phyloP scores from a whole-genome alignment of 768 basidiomycete genomes.

The Lyophyllum shimeji region DNA sequence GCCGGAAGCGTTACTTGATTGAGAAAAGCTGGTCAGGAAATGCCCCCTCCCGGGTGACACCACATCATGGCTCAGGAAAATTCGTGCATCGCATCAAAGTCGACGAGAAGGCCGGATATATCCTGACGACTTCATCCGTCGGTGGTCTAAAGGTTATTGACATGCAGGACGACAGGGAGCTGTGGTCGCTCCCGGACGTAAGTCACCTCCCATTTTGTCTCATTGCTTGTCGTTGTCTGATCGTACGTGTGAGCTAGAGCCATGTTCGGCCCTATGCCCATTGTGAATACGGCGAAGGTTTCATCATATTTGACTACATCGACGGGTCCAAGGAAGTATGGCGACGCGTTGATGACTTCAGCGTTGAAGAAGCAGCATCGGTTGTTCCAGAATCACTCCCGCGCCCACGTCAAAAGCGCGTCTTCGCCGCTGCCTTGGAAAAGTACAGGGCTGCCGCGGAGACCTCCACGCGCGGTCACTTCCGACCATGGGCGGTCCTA shows the following conservation, averaged over 20 bases:
- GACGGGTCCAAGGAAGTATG: conserved; percentile 69
- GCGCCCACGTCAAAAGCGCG: conserved; percentile 24
- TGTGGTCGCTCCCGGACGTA: conserved; percentile 69
- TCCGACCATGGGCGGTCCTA: conserved; percentile 63
- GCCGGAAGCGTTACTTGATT: conserved; percentile 43
- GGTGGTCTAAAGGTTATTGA: conserved; percentile 65
- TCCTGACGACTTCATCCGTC: conserved; percentile 53
- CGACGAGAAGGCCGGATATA: conserved; percentile 58
- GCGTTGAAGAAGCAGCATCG: conserved; percentile 17
- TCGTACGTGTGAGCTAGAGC: conserved; percentile 24
- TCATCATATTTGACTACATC: conserved; percentile 64
- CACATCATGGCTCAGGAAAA: conserved; percentile 31
- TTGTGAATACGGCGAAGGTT: conserved; percentile 72
- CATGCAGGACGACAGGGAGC: conserved; percentile 40
- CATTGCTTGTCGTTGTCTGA: conserved; percentile 12
- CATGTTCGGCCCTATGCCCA: conserved; percentile 62
- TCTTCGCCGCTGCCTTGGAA: conserved; percentile 1
- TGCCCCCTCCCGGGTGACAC: conserved; percentile 37
- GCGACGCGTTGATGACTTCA: conserved; percentile 43
- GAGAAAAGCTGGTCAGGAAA: conserved; percentile 56
- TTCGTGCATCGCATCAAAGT: conserved; percentile 75
- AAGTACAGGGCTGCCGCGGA: conserved; percentile 8
- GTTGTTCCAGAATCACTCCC: conserved; percentile 29
- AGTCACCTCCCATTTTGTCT: conserved; percentile 15
- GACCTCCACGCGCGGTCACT: conserved; percentile 42